Percentiles rank a stretch among this genome's conserved stretches.
These are phyloP conservation scores for Pseudogymnoascus sp. DNA, from an alignment of 2,329 filamentous ascomycete genomes.

Conservation along the genomic window DNA sequence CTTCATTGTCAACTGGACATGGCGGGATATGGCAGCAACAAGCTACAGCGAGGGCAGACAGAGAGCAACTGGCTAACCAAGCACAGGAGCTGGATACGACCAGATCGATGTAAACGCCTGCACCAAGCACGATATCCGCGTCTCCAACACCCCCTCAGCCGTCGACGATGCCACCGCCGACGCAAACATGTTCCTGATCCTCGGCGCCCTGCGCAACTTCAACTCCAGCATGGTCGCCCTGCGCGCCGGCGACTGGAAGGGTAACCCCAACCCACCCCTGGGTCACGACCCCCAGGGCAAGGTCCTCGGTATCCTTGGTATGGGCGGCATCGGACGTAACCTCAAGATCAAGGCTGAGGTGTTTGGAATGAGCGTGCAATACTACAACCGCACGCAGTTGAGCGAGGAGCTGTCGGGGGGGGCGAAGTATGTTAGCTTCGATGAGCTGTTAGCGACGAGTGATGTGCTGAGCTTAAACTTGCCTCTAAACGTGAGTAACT, in stretches of 20 bases:
- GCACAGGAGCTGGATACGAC: slow-evolving; percentile 73
- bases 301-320: slow-evolving; percentile 72
- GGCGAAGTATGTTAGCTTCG: slow-evolving; percentile 65
- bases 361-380: slow-evolving; percentile 70
- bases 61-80: not conserved
- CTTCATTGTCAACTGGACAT: not conserved
- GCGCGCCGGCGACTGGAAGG: slow-evolving; percentile 63
- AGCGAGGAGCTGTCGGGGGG: slow-evolving; percentile 47
- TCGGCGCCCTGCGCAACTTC: slow-evolving; percentile 73
- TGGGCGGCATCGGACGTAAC: slow-evolving; percentile 79
- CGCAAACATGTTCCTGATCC: slow-evolving; percentile 70
- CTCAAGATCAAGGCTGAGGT: slow-evolving; percentile 66
- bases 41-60: too few species aligned
- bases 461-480: slow-evolving; percentile 78
- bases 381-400: slow-evolving; percentile 65
- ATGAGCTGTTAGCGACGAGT: slow-evolving; percentile 61
- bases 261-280: slow-evolving; percentile 47
- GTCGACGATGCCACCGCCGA: slow-evolving; percentile 83
- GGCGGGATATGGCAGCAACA: not conserved
- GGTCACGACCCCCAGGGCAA: slow-evolving; percentile 78
- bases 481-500: slow-evolving; percentile 64
- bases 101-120: slow-evolving; percentile 70
- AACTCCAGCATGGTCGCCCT: slow-evolving; percentile 58
- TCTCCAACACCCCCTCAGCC: slow-evolving; percentile 76
- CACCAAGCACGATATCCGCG: slow-evolving; percentile 57